Percentiles rank a stretch among this genome's conserved stretches.
Evolutionary conservation across 1,284 basidiomycete species (phyloP).

Genomic region (Puccinia horiana): DNA sequence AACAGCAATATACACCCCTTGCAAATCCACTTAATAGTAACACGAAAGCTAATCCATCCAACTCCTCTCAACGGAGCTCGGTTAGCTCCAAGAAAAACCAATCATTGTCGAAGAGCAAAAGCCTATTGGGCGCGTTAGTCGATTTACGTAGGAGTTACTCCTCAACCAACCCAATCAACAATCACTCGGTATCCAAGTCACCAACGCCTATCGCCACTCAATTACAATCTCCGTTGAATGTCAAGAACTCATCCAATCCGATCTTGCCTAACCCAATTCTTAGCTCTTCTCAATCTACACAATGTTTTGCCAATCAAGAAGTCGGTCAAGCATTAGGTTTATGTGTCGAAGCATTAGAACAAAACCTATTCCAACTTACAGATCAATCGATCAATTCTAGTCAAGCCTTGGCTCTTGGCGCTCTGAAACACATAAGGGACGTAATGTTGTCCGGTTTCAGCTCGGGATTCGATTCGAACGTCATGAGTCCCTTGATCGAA

Average conservation of each 20-base stretch:
- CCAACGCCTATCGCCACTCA: not conserved
- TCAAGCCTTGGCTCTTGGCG: constrained; percentile 7
- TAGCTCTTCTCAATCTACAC: not conserved
- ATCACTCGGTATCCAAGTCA: not conserved
- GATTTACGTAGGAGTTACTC: constrained; percentile 26
- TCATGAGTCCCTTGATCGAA: constrained; percentile 35
- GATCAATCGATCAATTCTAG: not conserved
- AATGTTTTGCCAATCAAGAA: constrained; percentile 28
- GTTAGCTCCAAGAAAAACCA: not conserved
- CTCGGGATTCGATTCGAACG: constrained; percentile 28
- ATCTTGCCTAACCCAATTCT: not conserved
- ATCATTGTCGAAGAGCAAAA: constrained; percentile 13
- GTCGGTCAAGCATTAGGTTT: constrained; percentile 17
- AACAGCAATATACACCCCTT: constrained; percentile 1
- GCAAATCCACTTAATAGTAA: not conserved
- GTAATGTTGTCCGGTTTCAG: constrained; percentile 26
- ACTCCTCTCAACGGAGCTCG: not conserved
- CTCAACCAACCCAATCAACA: not conserved
- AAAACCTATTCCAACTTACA: not conserved
- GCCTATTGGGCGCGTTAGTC: constrained; percentile 12
- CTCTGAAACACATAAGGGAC: constrained; percentile 23
- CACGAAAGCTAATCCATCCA: not conserved
- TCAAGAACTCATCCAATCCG: not conserved
- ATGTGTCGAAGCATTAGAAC: constrained; percentile 30
- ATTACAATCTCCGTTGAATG: not conserved